These are phyloP conservation scores for Colletotrichum navitas DNA, from an alignment of 2,329 filamentous ascomycete genomes.

Conservation along the genomic window DNA sequence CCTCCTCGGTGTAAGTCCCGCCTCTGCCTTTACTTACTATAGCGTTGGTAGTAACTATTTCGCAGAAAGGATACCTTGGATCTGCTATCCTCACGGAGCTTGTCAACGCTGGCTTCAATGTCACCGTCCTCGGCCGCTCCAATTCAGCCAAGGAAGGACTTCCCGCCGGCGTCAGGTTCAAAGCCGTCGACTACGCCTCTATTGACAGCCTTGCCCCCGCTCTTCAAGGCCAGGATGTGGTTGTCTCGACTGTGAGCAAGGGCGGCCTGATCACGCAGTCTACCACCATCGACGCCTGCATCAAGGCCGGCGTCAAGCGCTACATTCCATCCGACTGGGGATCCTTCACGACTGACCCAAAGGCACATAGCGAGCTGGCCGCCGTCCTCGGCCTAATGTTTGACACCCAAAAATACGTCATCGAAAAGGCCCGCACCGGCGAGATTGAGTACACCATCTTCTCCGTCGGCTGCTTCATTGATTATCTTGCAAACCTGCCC, in stretches of 20 bases:
- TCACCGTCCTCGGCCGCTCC: slow-evolving; percentile 67
- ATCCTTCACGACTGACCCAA: slow-evolving; percentile 47
- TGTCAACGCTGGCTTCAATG: slow-evolving; percentile 57
- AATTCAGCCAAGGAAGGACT: slow-evolving; percentile 41
- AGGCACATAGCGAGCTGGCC: slow-evolving; percentile 55
- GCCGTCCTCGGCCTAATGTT: slow-evolving; percentile 64
- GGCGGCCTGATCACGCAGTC: slow-evolving; percentile 55
- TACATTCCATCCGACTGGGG: slow-evolving; percentile 72
- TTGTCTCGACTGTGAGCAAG: slow-evolving; percentile 63
- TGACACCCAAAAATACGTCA: slow-evolving; percentile 55
- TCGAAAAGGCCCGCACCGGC: slow-evolving; percentile 54
- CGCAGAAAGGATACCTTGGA: slow-evolving; percentile 55
- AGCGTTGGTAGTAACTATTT: slow-evolving; percentile 41
- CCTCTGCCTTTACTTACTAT: too few relatives aligned
- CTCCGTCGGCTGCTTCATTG: slow-evolving; percentile 68
- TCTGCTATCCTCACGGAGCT: slow-evolving; percentile 54
- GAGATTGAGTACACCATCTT: slow-evolving; percentile 68
- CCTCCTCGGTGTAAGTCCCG: slow-evolving; percentile 31
- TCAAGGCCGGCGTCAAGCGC: slow-evolving; percentile 69
- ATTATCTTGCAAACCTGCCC: slow-evolving; percentile 61
- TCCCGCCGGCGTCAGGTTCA: slow-evolving; percentile 14
- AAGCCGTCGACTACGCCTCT: slow-evolving; percentile 24
- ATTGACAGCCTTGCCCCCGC: slow-evolving; percentile 56
- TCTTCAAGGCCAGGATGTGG: slow-evolving; percentile 69
- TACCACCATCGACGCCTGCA: slow-evolving; percentile 67